Percentiles rank a stretch among this genome's conserved stretches.
phyloP scores from a whole-genome alignment of 306 rosid species.

The Acacia acuminata region DNA sequence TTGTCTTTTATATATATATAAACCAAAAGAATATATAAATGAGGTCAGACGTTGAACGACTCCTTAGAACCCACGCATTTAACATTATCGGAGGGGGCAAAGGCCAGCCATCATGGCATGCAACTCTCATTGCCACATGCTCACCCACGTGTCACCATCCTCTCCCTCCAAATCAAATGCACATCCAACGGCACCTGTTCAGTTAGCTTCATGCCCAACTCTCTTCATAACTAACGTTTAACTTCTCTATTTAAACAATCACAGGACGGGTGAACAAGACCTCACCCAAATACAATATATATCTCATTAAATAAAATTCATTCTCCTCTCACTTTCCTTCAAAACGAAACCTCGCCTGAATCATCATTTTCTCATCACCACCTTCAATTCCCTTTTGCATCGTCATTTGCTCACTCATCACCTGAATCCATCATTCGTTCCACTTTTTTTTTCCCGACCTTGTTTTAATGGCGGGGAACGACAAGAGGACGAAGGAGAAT shows the following conservation, averaged over 20 bases:
- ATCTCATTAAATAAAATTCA: too few relatives aligned
- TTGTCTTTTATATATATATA: too few relatives aligned
- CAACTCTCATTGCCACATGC: not conserved
- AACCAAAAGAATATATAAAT: too few relatives aligned
- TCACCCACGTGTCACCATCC: not conserved
- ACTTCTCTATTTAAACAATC: not conserved
- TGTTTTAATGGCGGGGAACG: not conserved
- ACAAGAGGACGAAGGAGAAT: not conserved
- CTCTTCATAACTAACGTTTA: not conserved
- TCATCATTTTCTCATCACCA: not conserved
- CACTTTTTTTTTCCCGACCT: not conserved
- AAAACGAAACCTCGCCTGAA: not conserved
- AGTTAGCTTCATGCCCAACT: not conserved
- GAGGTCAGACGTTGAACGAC: not conserved
- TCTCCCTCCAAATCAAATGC: not conserved
- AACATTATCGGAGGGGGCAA: not conserved
- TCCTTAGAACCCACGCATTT: not conserved
- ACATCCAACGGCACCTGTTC: not conserved
- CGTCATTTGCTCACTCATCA: not conserved
- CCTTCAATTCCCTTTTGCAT: too few relatives aligned
- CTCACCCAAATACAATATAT: not conserved
- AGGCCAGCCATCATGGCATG: not conserved
- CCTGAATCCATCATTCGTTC: not conserved
- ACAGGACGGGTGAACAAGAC: not conserved
- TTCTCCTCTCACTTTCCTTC: not conserved